Evolutionary conservation across 495 filamentous ascomycete genomes (phyloP).

Genomic region (Lepidopterella palustris): DNA sequence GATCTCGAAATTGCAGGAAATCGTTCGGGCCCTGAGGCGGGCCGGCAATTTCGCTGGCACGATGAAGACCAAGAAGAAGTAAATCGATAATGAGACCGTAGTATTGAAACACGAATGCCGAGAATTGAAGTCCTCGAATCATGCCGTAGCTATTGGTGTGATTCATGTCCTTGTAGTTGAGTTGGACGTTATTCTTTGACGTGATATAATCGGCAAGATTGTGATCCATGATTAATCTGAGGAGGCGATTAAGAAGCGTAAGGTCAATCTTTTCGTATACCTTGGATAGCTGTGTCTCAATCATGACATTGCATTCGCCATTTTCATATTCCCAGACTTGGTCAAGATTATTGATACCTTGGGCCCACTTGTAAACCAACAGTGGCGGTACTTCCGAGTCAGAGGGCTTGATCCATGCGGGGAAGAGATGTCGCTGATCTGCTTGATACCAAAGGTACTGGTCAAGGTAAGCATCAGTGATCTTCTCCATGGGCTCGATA

Average conservation of each 20-base stretch:
- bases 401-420: constrained; percentile 98
- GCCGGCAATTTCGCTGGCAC: constrained; percentile 94
- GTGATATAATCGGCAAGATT: constrained; percentile 99
- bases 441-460: constrained; percentile 99
- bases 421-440: constrained; percentile 96
- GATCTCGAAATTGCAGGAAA: constrained; percentile 94
- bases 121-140: constrained; percentile 96
- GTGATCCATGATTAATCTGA: constrained; percentile 98
- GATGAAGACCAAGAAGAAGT: constrained; percentile 83
- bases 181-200: constrained; percentile 97
- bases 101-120: constrained; percentile 98
- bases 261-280: constrained; percentile 99
- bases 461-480: constrained; percentile 97
- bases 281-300: constrained; percentile 96
- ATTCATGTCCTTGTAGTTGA: constrained; percentile 99
- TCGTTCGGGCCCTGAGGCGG: constrained; percentile 96
- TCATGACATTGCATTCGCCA: constrained; percentile 98
- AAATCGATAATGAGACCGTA: constrained; percentile 95
- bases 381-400: constrained; percentile 98
- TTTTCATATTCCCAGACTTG: constrained; percentile 94
- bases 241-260: constrained; percentile 84
- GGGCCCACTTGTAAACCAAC: constrained; percentile 97
- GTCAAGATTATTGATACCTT: constrained; percentile 98
- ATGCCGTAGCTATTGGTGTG: constrained; percentile 98
- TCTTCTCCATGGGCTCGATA: constrained; percentile 99